These are phyloP conservation scores for Biscogniauxia marginata DNA, from an alignment of 2,329 filamentous ascomycete species.

Conservation along the genomic window DNA sequence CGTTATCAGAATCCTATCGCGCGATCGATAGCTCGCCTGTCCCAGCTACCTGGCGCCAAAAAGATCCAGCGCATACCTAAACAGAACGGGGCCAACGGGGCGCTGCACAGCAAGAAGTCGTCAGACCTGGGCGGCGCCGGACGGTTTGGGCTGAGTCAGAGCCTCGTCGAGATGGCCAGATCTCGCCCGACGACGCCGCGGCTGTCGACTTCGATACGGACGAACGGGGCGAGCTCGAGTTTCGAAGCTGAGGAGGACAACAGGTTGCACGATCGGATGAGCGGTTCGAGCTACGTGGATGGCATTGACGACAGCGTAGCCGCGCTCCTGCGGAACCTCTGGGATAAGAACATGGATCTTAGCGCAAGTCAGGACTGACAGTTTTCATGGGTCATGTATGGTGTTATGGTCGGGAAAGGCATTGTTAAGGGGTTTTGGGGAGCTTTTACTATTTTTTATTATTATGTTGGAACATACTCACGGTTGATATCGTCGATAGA, in stretches of 20 bases:
- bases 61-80: conserved; percentile 47
- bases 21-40: conserved; percentile 56
- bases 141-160: conserved; percentile 40
- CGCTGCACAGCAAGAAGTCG: conserved; percentile 27
- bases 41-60: conserved; percentile 51
- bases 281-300: conserved; percentile 50
- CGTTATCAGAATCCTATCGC: conserved; percentile 70
- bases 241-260: conserved; percentile 45
- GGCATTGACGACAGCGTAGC: conserved; percentile 50
- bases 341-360: conserved; percentile 61
- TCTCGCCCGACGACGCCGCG: conserved; percentile 34
- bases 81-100: conserved; percentile 38
- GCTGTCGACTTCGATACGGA: conserved; percentile 37
- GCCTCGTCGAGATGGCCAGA: conserved; percentile 33
- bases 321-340: conserved; percentile 55
- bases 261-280: conserved; percentile 41
- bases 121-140: conserved; percentile 25
- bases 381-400: too few species aligned
- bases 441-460: too few species aligned
- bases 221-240: conserved; percentile 42
- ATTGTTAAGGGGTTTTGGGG: too few species aligned
- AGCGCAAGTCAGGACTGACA: conserved; percentile 51
- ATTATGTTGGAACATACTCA: too few species aligned
- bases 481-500: too few species aligned
- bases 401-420: too few species aligned